Evolutionary conservation across 2,329 filamentous ascomycete genomes (phyloP).

Genomic region (Pseudogymnoascus sp.): DNA sequence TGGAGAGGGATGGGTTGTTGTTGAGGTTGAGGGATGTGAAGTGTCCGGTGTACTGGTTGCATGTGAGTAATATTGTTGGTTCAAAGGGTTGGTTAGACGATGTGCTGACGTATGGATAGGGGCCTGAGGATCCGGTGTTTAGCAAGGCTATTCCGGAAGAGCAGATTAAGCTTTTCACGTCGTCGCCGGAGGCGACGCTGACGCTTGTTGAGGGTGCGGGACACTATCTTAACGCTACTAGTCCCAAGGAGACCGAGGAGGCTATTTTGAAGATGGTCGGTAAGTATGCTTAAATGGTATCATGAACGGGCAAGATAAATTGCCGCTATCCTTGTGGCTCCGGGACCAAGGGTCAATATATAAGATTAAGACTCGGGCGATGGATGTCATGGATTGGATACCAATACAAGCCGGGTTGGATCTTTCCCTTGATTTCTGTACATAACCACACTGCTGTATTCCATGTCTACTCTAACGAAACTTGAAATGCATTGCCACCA

Average conservation of each 20-base stretch:
- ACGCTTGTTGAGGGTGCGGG: slow-evolving; percentile 36
- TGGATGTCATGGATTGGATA: background rate
- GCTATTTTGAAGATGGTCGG: slow-evolving; percentile 33
- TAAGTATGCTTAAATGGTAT: slow-evolving; percentile 11
- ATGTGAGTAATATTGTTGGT: slow-evolving; percentile 29
- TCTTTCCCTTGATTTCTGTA: background rate
- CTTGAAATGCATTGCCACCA: background rate
- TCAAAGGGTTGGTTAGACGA: background rate
- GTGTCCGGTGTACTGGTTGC: slow-evolving; percentile 45
- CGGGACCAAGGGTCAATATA: background rate
- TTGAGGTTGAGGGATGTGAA: slow-evolving; percentile 37
- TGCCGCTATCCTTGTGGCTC: background rate
- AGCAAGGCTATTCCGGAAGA: slow-evolving; percentile 33
- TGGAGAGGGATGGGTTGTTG: slow-evolving; percentile 40
- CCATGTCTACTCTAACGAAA: background rate
- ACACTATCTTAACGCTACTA: slow-evolving; percentile 43
- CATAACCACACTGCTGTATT: background rate
- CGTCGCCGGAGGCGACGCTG: slow-evolving; percentile 36
- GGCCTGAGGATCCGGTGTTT: slow-evolving; percentile 38
- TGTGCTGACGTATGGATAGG: slow-evolving; percentile 27
- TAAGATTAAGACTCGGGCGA: no score
- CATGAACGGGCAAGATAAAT: background rate
- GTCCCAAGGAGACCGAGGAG: slow-evolving; percentile 36
- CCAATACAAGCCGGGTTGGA: background rate
- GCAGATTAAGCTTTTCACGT: slow-evolving; percentile 43